A percentile compares a stretch with the other conserved stretches of the same genome.
These are phyloP conservation scores for Bimuria novae-zelandiae DNA, from an alignment of 2,329 filamentous ascomycete genomes.

Conservation along the genomic window DNA sequence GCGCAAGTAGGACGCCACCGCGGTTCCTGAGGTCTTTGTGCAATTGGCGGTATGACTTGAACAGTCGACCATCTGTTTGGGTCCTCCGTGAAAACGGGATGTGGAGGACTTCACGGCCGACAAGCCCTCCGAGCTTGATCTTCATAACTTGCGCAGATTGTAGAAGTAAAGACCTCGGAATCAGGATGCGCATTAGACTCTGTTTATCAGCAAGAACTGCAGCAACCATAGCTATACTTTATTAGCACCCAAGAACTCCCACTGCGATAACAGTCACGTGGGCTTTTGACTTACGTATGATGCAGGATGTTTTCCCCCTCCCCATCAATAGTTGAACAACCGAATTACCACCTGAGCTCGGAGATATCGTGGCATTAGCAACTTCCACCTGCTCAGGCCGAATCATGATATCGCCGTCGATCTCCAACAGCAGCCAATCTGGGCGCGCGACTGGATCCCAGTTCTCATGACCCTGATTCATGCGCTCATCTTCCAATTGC, in stretches of 20 bases:
- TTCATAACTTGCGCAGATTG: slow-evolving; percentile 64
- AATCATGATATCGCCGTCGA: slow-evolving; percentile 67
- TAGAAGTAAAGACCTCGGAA: slow-evolving; percentile 60
- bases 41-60: slow-evolving; percentile 43
- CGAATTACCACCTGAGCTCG: slow-evolving; percentile 58
- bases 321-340: slow-evolving; percentile 72
- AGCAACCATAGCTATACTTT: slow-evolving; percentile 58
- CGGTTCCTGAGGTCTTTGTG: slow-evolving; percentile 49
- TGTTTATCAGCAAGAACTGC: slow-evolving; percentile 47
- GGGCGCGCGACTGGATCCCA: slow-evolving; percentile 60
- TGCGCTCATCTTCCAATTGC: slow-evolving; percentile 47
- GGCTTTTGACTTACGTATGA: slow-evolving; percentile 49
- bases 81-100: slow-evolving; percentile 63
- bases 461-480: slow-evolving; percentile 57
- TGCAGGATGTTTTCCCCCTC: slow-evolving; percentile 68
- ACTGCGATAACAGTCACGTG: no score
- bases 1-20: slow-evolving; percentile 61
- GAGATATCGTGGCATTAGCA: slow-evolving; percentile 63
- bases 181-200: slow-evolving; percentile 58
- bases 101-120: slow-evolving; percentile 59
- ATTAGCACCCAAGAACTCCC: slow-evolving; percentile 18
- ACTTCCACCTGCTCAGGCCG: slow-evolving; percentile 66
- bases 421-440: slow-evolving; percentile 70
- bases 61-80: slow-evolving; percentile 34
- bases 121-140: slow-evolving; percentile 58